Percentiles rank a stretch among this genome's conserved stretches.
Conservation (phyloP, 306 rosid species). For the Hippophae rhamnoides region DNA sequence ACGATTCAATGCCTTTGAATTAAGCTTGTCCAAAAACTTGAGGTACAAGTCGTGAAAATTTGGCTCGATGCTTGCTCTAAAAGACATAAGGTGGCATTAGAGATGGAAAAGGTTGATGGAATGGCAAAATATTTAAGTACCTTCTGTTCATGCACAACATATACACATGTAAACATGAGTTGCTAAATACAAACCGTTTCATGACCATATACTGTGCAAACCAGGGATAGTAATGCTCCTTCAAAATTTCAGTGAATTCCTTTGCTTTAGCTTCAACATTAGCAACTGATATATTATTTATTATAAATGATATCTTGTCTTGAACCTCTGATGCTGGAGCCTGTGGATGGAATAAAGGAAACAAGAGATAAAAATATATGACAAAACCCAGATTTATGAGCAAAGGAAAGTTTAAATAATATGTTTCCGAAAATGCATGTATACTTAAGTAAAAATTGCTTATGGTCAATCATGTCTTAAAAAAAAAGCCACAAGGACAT, state of each 20-base stretch:
- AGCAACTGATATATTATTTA: conserved; percentile 67
- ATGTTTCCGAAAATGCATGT: too few species aligned
- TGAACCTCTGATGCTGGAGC: conserved; percentile 94
- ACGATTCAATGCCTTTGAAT: conserved; percentile 67
- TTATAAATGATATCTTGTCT: conserved; percentile 90
- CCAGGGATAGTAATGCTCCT: conserved; percentile 89
- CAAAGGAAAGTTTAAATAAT: not conserved
- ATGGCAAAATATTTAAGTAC: not conserved
- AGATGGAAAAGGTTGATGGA: not conserved
- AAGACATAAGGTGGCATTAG: conserved; percentile 1
- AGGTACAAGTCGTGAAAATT: conserved; percentile 92
- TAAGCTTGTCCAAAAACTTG: conserved; percentile 81
- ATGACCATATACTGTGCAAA: conserved; percentile 98
- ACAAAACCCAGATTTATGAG: not conserved
- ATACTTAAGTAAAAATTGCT: too few species aligned
- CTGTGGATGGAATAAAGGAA: conserved; percentile 28
- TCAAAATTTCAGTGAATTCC: conserved; percentile 61
- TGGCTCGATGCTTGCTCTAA: conserved; percentile 96
- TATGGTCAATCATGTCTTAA: too few species aligned
- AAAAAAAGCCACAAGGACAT: too few species aligned
- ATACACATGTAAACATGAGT: not conserved
- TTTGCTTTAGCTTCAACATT: conserved; percentile 75
- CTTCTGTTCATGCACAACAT: too few species aligned
- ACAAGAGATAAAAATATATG: not conserved
- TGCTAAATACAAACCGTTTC: conserved; percentile 61